Base-by-base conservation (phyloP, 441 rosid genomes). In the Populus hybrid region DNA sequence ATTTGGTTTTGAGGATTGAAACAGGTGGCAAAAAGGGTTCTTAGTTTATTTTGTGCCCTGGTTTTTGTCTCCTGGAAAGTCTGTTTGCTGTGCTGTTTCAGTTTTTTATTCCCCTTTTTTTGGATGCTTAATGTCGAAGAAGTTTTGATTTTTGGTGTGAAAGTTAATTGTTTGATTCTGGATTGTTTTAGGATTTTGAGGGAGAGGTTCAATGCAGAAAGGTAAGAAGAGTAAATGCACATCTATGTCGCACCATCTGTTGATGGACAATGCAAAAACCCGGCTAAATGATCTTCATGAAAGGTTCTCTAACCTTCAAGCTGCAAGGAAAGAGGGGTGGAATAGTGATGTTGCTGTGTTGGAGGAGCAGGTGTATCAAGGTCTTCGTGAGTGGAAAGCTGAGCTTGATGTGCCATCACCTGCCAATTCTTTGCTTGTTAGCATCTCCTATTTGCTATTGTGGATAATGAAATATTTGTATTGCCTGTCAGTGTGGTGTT, bases 371-470 rank as follows among this genome's bases (percentile, higher is more conserved):
- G 90, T 93, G 76, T 83, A 83, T 80, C 90, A 85, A 81, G 84
- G 85, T 65, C 89, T 91, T 8, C 86, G 84, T 11, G 97, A 93
- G 73, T 90, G 92, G 94, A 87, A 88, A 83, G 84, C 88, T 66
- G 97, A 95, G 84, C 92, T 95, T 69, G 81, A 72, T 73, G 83
- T 87, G 67, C 87, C 94, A 34, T 86, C 94, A 75, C 94, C 92
- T 2, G 90, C 92, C 54, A 83, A 89, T 46, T 89, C 92, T 81
- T 84, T 87, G 76, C 80, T 83, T 79, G 81, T 79, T 18, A 73
- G 78, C 59, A 24, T 68, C 20, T 74, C 3, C 10, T 16, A 14
- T 28, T 42, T 26, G 50, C 14, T 26, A 26, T 24, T 72, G 35
- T n/a, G n/a, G 14, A n/a, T 18, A 73, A 4, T 16, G 50, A 26